These are phyloP conservation scores for Chaetomium olivaceum DNA, from an alignment of 2,329 filamentous ascomycete species.

Conservation along the genomic window DNA sequence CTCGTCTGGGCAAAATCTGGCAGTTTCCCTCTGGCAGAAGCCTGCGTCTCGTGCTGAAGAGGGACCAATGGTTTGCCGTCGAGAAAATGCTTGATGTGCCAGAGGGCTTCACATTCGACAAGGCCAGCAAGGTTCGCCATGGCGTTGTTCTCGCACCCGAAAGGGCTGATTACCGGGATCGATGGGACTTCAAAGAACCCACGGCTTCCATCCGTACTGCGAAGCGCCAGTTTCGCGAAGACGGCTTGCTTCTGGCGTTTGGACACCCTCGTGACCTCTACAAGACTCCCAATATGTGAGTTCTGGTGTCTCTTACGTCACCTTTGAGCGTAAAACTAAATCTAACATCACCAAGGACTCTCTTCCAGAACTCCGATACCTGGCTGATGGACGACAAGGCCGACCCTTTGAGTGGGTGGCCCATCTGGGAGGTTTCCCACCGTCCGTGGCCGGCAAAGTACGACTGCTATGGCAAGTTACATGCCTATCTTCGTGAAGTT, in stretches of 20 bases:
- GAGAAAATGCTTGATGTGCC: conserved; percentile 2
- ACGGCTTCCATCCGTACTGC: conserved; percentile 22
- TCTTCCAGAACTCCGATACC: not conserved
- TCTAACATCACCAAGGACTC: not conserved
- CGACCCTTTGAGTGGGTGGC: conserved; percentile 6
- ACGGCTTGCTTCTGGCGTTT: conserved; percentile 33
- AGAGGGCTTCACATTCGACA: not conserved
- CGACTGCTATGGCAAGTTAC: conserved; percentile 11
- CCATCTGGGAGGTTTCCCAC: not conserved
- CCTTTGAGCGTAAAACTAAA: not conserved
- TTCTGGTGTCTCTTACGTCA: not conserved
- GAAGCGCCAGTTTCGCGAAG: conserved; percentile 23
- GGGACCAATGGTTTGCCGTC: not conserved
- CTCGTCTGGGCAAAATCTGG: conserved; percentile 13
- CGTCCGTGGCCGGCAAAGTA: not conserved
- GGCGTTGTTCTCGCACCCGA: not conserved
- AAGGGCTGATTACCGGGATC: conserved; percentile 10
- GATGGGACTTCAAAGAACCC: not conserved
- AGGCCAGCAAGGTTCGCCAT: not conserved
- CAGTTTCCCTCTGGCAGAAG: not conserved
- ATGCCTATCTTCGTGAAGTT: not conserved
- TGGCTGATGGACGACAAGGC: conserved; percentile 14
- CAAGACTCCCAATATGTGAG: conserved; percentile 7
- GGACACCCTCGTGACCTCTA: conserved; percentile 11
- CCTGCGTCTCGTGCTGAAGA: not conserved